Conservation (phyloP, 2,329 filamentous ascomycete species). For the Penicillium occitanis region DNA sequence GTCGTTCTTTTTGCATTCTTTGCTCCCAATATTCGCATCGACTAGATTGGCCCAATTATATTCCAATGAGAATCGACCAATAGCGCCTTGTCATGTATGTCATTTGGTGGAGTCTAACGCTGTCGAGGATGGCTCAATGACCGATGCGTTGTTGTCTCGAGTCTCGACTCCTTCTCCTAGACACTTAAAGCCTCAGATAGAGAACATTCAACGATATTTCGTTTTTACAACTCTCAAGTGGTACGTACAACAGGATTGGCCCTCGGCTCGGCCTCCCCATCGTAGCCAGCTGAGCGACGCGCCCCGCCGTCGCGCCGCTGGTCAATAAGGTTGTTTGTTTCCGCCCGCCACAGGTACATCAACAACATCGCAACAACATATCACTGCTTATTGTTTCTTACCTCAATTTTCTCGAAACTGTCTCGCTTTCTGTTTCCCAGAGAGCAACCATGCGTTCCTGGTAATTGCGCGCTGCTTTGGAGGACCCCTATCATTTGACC, state of each 20-base stretch:
- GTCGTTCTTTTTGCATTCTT: background rate
- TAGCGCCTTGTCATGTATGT: background rate
- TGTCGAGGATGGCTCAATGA: background rate
- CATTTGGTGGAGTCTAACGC: background rate
- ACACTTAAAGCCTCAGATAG: background rate
- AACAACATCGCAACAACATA: constrained; percentile 1
- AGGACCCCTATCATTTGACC: background rate
- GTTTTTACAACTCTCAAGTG: background rate
- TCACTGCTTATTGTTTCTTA: background rate
- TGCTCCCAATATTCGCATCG: background rate
- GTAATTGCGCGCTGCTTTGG: background rate
- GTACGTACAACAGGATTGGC: background rate
- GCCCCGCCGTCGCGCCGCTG: constrained; percentile 8
- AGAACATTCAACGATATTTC: background rate
- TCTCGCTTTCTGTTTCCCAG: background rate
- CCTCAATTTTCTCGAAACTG: background rate
- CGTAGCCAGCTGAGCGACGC: background rate
- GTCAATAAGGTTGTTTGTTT: constrained; percentile 1
- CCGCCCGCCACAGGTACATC: background rate
- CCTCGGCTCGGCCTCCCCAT: background rate
- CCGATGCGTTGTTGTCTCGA: background rate
- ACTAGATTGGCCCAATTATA: constrained; percentile 8
- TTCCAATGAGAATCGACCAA: background rate
- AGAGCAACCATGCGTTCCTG: constrained; percentile 4
- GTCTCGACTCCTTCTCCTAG: background rate